Evolutionary conservation across 495 filamentous ascomycete genomes (phyloP), one percentile per base, ranked within the genome.

Genomic region (Aspergillus steynii): DNA sequence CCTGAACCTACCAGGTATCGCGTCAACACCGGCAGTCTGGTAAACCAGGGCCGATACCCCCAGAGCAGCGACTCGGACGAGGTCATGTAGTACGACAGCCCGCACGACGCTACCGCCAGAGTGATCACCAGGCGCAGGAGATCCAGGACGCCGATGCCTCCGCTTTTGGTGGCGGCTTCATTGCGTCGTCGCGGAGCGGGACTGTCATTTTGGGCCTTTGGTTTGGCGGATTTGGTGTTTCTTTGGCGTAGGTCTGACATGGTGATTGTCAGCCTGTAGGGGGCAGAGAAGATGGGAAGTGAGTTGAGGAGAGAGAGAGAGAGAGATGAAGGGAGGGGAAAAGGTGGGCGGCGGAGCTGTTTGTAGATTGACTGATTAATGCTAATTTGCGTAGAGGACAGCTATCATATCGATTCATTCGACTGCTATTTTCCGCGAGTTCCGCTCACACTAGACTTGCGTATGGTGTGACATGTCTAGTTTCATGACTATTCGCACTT

Each of bases 11-110:
- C 89, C 56, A 91, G 57, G 68, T 87, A 86, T 27, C 76, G 71
- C 71, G 85, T 86, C 71, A 91, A 76, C 61, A 83, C 82, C 28
- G 84, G 83, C 52, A 80, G 78, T 25, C 83, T 77, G 46, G 89
- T 81, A 67, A 86, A 91, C 74, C 86, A 86, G 5, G 93, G 90
- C 46, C 86, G 82, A 63, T 90, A 85, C 29, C 80, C 81, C 87
- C 87, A 93, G 10, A 82, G 68, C 7, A 93, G 70, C 51, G 84
- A 86, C 69, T 88, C 83, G 61, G 87, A 86, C 61, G 77, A 75
- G 1, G 90, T 96, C 63, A 93, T 79, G 62, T 96, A 88, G 73
- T 92, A 96, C 74, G 89, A 92, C 50, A 94, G 79, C 4, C 85
- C 83, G 62, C 79, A 82, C 27, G 85, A 90, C 51, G 91, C 83